Evolutionary conservation across 306 rosid species (phyloP).

Genomic region (Lablab purpureus): DNA sequence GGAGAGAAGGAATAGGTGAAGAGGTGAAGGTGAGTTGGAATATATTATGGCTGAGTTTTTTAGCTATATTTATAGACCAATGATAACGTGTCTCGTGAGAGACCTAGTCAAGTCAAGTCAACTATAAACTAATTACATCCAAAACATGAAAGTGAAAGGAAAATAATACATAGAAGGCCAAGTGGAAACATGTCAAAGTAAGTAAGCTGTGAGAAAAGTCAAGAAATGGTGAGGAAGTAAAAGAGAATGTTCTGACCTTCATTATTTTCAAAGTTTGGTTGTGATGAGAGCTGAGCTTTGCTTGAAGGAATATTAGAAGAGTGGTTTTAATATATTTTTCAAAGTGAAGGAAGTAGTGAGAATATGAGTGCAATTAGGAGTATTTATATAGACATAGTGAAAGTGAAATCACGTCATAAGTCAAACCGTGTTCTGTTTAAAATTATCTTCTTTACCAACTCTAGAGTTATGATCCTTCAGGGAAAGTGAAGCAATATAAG

Average conservation of each 20-base stretch:
- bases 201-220: background rate
- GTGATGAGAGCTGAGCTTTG: background rate
- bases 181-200: background rate
- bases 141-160: background rate
- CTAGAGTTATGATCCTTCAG: background rate
- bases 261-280: background rate
- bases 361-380: background rate
- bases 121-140: background rate
- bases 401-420: background rate
- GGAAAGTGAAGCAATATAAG: background rate
- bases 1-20: background rate
- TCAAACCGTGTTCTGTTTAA: background rate
- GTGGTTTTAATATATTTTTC: background rate
- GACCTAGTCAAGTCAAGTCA: too few relatives aligned
- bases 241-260: conserved; percentile 14
- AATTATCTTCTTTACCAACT: too few relatives aligned
- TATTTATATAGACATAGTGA: background rate
- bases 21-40: background rate
- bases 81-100: too few relatives aligned
- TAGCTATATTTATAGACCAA: background rate
- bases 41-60: too few relatives aligned
- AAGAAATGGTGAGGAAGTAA: background rate
- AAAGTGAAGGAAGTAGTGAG: background rate
- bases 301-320: background rate
- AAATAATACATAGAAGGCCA: background rate